Conservation (phyloP, 352 stramenopile genomes). For the Albugo candida region DNA sequence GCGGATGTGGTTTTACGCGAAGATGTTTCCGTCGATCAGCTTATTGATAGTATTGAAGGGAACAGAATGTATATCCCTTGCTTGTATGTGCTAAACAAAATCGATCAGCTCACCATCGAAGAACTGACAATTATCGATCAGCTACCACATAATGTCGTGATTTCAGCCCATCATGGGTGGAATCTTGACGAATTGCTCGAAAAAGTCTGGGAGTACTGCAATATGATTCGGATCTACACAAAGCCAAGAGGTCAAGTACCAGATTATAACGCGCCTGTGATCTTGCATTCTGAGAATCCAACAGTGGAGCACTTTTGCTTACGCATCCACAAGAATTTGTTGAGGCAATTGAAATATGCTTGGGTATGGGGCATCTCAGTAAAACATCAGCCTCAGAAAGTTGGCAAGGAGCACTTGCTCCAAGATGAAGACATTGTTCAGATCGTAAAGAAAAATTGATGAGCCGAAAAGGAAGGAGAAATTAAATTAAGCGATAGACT, state of each 20-base stretch:
- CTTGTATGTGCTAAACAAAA: conserved; percentile 99
- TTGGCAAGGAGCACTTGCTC: conserved; percentile 95
- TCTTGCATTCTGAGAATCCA: conserved; percentile 88
- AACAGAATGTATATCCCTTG: conserved; percentile 97
- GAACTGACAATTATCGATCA: conserved; percentile 97
- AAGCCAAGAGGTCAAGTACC: conserved; percentile 92
- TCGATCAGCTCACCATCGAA: conserved; percentile 97
- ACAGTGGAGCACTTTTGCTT: conserved; percentile 94
- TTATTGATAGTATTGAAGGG: conserved; percentile 98
- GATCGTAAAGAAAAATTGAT: conserved; percentile 84
- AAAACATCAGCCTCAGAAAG: conserved; percentile 98
- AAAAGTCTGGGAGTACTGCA: conserved; percentile 96
- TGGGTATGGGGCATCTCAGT: conserved; percentile 95
- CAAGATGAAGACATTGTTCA: conserved; percentile 98
- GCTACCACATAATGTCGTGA: conserved; percentile 96
- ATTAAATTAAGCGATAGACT: no score
- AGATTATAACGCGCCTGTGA: conserved; percentile 95
- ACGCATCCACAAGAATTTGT: conserved; percentile 82
- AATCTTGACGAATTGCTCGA: conserved; percentile 96
- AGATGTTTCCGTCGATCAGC: conserved; percentile 93
- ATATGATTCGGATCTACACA: conserved; percentile 97
- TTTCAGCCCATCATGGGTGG: conserved; percentile 92
- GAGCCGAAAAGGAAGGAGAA: no score
- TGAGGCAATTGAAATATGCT: conserved; percentile 86
- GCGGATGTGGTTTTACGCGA: conserved; percentile 91